phyloP scores from a whole-genome alignment of 306 rosid genomes.

The Prosopis cineraria region DNA sequence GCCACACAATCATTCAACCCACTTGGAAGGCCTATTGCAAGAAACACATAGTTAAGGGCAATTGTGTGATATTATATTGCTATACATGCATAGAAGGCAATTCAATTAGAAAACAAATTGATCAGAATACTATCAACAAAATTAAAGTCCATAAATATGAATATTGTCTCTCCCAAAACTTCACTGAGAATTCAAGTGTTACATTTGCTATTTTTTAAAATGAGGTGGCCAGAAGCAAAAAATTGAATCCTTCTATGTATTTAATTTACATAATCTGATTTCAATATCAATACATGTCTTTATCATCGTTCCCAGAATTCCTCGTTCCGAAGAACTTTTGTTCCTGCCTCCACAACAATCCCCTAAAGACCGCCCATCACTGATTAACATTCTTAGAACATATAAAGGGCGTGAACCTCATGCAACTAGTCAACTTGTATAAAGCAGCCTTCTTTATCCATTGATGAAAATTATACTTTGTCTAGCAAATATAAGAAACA shows the following conservation, averaged over 20 bases:
- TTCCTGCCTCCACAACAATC: background rate
- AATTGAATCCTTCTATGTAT: background rate
- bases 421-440: constrained; percentile 1
- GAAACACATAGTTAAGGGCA: background rate
- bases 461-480: background rate
- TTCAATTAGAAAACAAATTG: background rate
- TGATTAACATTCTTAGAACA: background rate
- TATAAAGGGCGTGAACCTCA: background rate
- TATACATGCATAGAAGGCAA: background rate
- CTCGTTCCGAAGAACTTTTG: background rate
- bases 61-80: background rate
- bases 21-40: constrained; percentile 50
- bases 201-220: background rate
- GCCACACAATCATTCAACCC: constrained; percentile 76
- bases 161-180: constrained; percentile 4
- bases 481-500: background rate
- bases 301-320: background rate
- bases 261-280: background rate
- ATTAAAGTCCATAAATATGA: background rate
- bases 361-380: background rate
- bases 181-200: background rate
- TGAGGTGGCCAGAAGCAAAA: background rate
- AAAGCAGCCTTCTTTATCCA: background rate
- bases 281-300: background rate
- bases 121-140: constrained; percentile 14